Base-by-base conservation (phyloP, 2,329 filamentous ascomycete species). In the Trichoderma semiorbis region DNA sequence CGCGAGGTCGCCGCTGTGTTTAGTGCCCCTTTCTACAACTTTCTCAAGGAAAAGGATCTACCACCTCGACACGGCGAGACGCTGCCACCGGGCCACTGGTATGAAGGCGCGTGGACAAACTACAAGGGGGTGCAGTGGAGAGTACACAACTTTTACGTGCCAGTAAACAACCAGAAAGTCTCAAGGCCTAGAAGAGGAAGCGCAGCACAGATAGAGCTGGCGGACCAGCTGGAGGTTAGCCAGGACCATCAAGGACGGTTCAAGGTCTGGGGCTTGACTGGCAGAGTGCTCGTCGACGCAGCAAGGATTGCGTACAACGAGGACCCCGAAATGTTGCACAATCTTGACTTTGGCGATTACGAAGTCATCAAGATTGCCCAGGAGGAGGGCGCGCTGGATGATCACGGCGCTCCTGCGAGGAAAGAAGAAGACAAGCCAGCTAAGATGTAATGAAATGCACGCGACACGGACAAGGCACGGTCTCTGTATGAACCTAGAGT, bases 181-280 rank as follows among this genome's bases (percentile, higher is more conserved):
- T 87, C 89, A 11, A 90, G 87, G 80, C 90, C 92, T 24, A 75
- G 78, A n/a, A 74, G 74, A 28, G 72, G 79, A 70, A 81, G 81
- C 71, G 82, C 79, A 53, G 68, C 67, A 2, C 53, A 71, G 32
- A 80, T 64, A 14, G 72, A 83, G 55, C 77, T 84, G 61, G 81
- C 80, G 4, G 82, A 84, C 72, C 77, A 80, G 73, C 76, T 86
- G 18, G 83, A 88, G 71, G 84, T 86, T 74, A 47, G 32, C 16
- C 78, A 83, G 73, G 83, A 86, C 72, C 80, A 81, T 12, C 78
- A 81, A 5, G 84, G 84, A 3, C 85, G 92, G 47, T 97, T 96
- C 82, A 90, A 92, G 75, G 94, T 98, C 5, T 98, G 95, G 88
- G 95, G 95, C 18, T 95, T 98, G 93, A 98, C 95, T 68, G 95